phyloP scores from a whole-genome alignment of 2,329 filamentous ascomycete species.

The Alternaria triticimaculans region DNA sequence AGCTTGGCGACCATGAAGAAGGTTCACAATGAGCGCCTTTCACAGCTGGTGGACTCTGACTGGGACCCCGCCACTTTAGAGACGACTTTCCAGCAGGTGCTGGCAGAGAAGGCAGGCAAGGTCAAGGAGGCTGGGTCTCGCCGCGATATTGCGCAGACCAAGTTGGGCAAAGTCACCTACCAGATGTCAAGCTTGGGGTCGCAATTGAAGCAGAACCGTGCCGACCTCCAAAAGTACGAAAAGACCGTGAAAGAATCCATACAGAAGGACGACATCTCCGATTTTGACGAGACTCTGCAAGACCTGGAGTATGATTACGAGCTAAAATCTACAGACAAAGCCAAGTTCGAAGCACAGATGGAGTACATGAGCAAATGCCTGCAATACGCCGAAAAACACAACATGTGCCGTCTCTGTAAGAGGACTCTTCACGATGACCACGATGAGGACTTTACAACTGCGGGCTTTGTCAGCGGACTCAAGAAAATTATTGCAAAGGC shows the following conservation, averaged over 20 bases:
- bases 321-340: slow-evolving; percentile 66
- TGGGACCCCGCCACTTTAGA: slow-evolving; percentile 79
- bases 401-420: slow-evolving; percentile 78
- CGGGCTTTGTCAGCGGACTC: slow-evolving; percentile 71
- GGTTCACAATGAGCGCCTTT: slow-evolving; percentile 76
- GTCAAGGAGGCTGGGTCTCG: slow-evolving; percentile 71
- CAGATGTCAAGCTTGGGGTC: slow-evolving; percentile 70
- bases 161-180: slow-evolving; percentile 78
- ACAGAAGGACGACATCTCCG: slow-evolving; percentile 43
- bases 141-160: slow-evolving; percentile 73
- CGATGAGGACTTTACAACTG: slow-evolving; percentile 59
- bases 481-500: slow-evolving; percentile 61
- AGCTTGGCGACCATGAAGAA: slow-evolving; percentile 78
- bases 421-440: slow-evolving; percentile 67
- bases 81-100: slow-evolving; percentile 68
- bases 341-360: slow-evolving; percentile 71
- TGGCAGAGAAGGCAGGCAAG: slow-evolving; percentile 64
- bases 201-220: slow-evolving; percentile 68
- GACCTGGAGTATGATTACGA: slow-evolving; percentile 61
- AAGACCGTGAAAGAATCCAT: slow-evolving; percentile 65
- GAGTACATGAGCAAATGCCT: slow-evolving; percentile 76
- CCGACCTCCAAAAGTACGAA: slow-evolving; percentile 68
- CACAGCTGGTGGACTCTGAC: slow-evolving; percentile 65
- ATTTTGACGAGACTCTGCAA: slow-evolving; percentile 61
- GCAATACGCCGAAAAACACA: slow-evolving; percentile 68